A percentile compares a stretch with the other conserved stretches of the same genome.
Conservation (phyloP, 768 basidiomycete species). For the Agaricus blazei region DNA sequence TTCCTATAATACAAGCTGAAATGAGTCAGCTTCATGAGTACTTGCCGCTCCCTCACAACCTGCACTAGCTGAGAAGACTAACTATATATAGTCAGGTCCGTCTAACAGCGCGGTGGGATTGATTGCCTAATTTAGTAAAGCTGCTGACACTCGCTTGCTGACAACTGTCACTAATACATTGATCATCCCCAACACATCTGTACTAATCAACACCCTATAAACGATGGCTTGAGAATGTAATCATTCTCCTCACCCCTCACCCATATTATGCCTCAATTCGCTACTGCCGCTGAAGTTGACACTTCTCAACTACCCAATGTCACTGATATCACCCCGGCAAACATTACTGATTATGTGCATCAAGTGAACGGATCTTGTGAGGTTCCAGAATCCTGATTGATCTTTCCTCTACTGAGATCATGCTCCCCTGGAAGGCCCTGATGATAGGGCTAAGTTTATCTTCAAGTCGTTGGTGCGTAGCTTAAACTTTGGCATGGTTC, state of each 20-base stretch:
- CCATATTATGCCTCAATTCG: slow-evolving; percentile 16
- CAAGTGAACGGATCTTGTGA: slow-evolving; percentile 35
- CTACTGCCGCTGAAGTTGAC: slow-evolving; percentile 30
- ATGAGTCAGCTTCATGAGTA: no score
- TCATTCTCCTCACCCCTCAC: background rate
- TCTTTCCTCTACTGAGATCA: slow-evolving; percentile 4
- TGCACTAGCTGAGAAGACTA: no score
- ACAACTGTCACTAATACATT: no score
- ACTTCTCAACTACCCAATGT: slow-evolving; percentile 35
- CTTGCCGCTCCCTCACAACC: no score
- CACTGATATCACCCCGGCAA: slow-evolving; percentile 34
- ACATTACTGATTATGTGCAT: slow-evolving; percentile 36
- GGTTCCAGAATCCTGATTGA: slow-evolving; percentile 9
- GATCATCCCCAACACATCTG: no score
- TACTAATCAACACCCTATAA: no score
- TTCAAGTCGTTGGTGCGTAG: slow-evolving; percentile 34
- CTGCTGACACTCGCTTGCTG: no score
- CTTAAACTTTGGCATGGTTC: background rate
- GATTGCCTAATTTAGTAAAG: no score
- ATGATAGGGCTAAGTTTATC: slow-evolving; percentile 39
- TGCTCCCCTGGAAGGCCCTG: slow-evolving; percentile 19
- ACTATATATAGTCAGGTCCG: no score
- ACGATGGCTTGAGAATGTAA: no score
- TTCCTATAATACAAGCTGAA: no score
- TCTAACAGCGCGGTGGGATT: no score